Conservation (phyloP, 2,329 filamentous ascomycete species). For the Gaeumannomyces tritici region DNA sequence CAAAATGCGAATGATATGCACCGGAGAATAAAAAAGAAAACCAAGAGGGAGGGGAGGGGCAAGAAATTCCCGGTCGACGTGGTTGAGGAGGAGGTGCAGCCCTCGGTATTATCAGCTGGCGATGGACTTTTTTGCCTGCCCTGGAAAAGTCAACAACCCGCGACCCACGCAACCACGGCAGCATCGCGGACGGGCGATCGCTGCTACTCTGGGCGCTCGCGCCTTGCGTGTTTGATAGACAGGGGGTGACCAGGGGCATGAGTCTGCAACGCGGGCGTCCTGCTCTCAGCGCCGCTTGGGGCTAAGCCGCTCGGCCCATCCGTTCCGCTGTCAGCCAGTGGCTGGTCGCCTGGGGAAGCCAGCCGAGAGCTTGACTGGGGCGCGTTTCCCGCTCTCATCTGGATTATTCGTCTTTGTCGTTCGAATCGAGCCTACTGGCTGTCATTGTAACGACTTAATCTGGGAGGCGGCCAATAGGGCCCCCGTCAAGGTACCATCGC, state of each 20-base stretch:
- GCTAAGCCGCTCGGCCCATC: not conserved
- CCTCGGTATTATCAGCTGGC: not conserved
- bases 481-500: too few relatives aligned
- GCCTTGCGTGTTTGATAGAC: not conserved
- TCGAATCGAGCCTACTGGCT: too few relatives aligned
- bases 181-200: not conserved
- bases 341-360: not conserved
- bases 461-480: too few relatives aligned
- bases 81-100: not conserved
- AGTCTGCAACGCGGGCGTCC: not conserved
- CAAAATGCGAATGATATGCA: not conserved
- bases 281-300: not conserved
- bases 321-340: not conserved
- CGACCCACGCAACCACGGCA: not conserved
- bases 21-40: not conserved
- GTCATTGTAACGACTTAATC: too few relatives aligned
- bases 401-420: too few relatives aligned
- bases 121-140: not conserved
- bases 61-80: not conserved
- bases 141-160: not conserved
- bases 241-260: not conserved
- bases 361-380: not conserved
- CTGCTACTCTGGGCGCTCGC: too few relatives aligned
- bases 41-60: not conserved
- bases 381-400: too few relatives aligned